Base-by-base conservation (phyloP, 2,329 filamentous ascomycete species). In the Alternaria novae-zelandiae region DNA sequence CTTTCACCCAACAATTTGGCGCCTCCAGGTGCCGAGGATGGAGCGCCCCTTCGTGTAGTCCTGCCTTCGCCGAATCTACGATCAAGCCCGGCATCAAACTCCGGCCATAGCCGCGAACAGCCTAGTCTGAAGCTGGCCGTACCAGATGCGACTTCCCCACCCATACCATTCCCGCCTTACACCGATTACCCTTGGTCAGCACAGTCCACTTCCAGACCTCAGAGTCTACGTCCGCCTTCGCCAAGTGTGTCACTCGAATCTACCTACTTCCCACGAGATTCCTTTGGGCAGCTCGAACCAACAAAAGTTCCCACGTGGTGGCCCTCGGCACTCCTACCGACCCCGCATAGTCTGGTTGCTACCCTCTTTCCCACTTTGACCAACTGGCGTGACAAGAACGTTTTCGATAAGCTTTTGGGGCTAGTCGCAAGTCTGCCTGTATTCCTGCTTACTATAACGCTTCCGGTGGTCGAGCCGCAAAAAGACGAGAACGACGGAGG, bases 291-390 rank as follows among this genome's bases (percentile, higher is more conserved):
- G 74, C 67, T 70, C n/a, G 73, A 78, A 51, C 78, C 81, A 20
- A 69, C 77, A 43, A 81, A 78, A 56, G 79, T 79, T 6, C 83
- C 92, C 45, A 85, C 79, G 49, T 96, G 93, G 91, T 97, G 94
- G 94, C 94, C 94, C 3, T 92, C 94, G 76, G 83, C 82, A 6
- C 69, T 92, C 20, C 81, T 97, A 5, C 92, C 94, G 4, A 83
- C 91, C 11, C 93, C 93, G 3, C 86, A 91, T 60, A 82, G 91
- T 8, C 83, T 98, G 13, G 79, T 89, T 15, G 86, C 88, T 15
- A 94, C 92, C 0, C 81, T 99, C 0, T 97, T 98, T 70, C 96
- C 96, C 1, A 97, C 95, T 0, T 81, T 99, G 28, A 90, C 89
- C 67, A 89, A 87, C 25, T 99, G 95, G 93, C 83, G 81, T 46